Evolutionary conservation across 2,329 filamentous ascomycete species (phyloP).

Genomic region (Myrmaecium sp.): DNA sequence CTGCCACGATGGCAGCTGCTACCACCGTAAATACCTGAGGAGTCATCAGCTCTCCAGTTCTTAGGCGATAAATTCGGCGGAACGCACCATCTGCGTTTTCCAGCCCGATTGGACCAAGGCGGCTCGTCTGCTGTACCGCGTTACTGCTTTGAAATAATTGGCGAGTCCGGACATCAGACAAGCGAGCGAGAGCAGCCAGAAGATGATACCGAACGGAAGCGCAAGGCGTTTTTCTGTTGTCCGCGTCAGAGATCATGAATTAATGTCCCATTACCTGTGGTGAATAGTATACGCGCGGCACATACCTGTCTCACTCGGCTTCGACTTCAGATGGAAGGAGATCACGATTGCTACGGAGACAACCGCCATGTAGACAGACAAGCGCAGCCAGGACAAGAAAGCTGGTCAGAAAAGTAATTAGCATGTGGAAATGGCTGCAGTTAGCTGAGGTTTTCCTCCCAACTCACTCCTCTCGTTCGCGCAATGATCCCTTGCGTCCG

Average conservation of each 20-base stretch:
- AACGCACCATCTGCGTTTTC: slow-evolving; percentile 65
- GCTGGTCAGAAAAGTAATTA: slow-evolving; percentile 15
- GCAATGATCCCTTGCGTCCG: slow-evolving; percentile 62
- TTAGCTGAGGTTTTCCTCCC: not conserved
- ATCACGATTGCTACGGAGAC: slow-evolving; percentile 81
- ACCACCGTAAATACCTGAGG: slow-evolving; percentile 20
- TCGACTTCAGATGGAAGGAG: slow-evolving; percentile 73
- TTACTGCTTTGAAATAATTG: slow-evolving; percentile 74
- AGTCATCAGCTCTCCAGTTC: slow-evolving; percentile 1
- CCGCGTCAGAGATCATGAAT: not conserved
- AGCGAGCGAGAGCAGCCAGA: slow-evolving; percentile 68
- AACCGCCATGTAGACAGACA: slow-evolving; percentile 80
- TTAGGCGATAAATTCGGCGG: too few species aligned
- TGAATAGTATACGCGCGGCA: too few species aligned
- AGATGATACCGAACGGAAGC: slow-evolving; percentile 68
- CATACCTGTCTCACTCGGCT: slow-evolving; percentile 36
- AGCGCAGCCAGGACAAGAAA: slow-evolving; percentile 80
- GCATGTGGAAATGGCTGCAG: not conserved
- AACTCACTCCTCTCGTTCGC: slow-evolving; percentile 53
- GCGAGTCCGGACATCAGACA: slow-evolving; percentile 62
- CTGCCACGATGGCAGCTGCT: slow-evolving; percentile 21
- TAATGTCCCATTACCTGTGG: not conserved
- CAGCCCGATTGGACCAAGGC: slow-evolving; percentile 87
- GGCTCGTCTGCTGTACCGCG: slow-evolving; percentile 58
- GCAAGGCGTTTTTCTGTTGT: slow-evolving; percentile 68